These are phyloP conservation scores for Aspergillus asperescens DNA, from an alignment of 495 filamentous ascomycete species.

Conservation along the genomic window DNA sequence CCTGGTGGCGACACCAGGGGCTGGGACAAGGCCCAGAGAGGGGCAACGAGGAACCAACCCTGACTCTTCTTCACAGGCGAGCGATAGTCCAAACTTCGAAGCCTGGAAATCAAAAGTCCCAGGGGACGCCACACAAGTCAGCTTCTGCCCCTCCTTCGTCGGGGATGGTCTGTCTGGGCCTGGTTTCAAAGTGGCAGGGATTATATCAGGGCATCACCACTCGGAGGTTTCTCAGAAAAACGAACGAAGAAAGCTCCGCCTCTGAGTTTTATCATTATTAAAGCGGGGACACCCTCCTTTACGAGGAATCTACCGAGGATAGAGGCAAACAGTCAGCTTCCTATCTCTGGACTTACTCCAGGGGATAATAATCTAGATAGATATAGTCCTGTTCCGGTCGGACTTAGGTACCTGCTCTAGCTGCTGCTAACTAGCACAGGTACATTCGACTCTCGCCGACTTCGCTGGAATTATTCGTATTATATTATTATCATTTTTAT, in stretches of 20 bases:
- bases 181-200: conserved; percentile 3
- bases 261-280: neutral
- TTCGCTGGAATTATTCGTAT: no score
- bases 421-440: neutral
- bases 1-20: conserved; percentile 6
- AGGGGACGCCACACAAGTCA: neutral
- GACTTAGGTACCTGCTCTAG: neutral
- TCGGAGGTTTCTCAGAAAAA: neutral
- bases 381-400: neutral
- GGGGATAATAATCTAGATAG: neutral
- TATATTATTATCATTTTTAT: no score
- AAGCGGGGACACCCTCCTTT: conserved; percentile 2
- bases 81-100: neutral
- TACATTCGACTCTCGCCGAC: neutral
- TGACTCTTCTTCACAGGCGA: neutral
- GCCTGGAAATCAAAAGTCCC: neutral
- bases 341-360: neutral
- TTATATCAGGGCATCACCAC: neutral
- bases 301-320: neutral
- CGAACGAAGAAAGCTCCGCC: neutral
- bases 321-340: neutral
- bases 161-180: neutral
- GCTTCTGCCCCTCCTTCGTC: neutral
- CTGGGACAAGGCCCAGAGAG: neutral
- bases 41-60: neutral